Percentiles rank a stretch among this genome's conserved stretches.
phyloP scores from a whole-genome alignment of 371 early-diverging fungal species.

The Racocetra persica region DNA sequence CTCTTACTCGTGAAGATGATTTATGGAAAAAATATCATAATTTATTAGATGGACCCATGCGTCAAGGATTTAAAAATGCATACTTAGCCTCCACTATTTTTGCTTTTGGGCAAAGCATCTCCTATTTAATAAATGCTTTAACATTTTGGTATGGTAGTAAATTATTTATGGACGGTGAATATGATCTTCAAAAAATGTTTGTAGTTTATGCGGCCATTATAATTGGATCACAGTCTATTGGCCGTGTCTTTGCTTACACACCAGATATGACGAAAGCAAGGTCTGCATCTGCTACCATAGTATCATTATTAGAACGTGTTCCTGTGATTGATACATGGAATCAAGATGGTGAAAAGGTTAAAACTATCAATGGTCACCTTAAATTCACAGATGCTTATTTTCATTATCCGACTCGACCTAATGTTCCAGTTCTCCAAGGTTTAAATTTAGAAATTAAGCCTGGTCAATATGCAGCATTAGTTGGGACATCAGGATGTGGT shows the following conservation, averaged over 20 bases:
- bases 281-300: conserved; percentile 21
- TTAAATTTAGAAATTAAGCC: conserved; percentile 75
- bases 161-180: conserved; percentile 30
- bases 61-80: conserved; percentile 63
- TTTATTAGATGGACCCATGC: conserved; percentile 69
- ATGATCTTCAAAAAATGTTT: conserved; percentile 45
- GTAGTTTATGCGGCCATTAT: conserved; percentile 38
- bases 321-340: conserved; percentile 41
- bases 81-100: conserved; percentile 63
- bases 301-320: conserved; percentile 33
- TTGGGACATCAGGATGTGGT: conserved; percentile 90
- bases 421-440: conserved; percentile 76
- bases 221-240: conserved; percentile 37
- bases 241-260: conserved; percentile 35
- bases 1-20: conserved; percentile 78
- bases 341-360: conserved; percentile 61
- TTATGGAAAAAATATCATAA: conserved; percentile 63
- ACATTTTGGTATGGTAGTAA: conserved; percentile 65
- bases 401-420: conserved; percentile 83
- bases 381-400: conserved; percentile 70
- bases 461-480: conserved; percentile 87
- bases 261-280: conserved; percentile 44
- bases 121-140: conserved; percentile 65
- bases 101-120: conserved; percentile 67
- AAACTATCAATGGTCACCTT: conserved; percentile 58